Conservation (phyloP, 1,139 yeast genomes). For the Kodamaea anthophila region DNA sequence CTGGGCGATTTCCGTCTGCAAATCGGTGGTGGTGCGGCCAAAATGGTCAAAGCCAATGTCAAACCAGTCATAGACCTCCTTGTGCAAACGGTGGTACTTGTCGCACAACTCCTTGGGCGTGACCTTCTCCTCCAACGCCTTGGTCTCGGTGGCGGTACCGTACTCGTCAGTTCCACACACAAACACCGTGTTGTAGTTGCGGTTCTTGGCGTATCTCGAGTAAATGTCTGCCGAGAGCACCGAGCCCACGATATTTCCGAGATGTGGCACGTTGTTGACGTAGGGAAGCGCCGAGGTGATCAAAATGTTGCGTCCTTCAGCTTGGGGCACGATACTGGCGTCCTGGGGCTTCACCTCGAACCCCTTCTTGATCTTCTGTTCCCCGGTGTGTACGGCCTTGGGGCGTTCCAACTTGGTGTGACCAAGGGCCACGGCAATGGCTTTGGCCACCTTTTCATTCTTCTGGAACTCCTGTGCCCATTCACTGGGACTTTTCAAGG, state of each 20-base stretch:
- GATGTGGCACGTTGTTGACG: conserved; percentile 95
- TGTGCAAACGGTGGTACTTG: conserved; percentile 81
- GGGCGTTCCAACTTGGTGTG: conserved; percentile 39
- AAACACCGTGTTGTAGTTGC: conserved; percentile 81
- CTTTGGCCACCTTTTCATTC: conserved; percentile 30
- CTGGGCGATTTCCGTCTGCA: conserved; percentile 94
- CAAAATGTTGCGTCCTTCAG: conserved; percentile 69
- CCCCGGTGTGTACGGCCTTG: conserved; percentile 55
- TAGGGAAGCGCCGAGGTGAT: conserved; percentile 96
- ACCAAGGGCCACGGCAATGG: conserved; percentile 31
- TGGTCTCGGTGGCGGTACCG: conserved; percentile 99
- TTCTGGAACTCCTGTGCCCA: conserved; percentile 43
- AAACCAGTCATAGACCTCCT: conserved; percentile 93
- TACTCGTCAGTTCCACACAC: conserved; percentile 98
- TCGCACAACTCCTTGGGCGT: conserved; percentile 86
- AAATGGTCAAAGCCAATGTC: conserved; percentile 90
- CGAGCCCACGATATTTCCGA: conserved; percentile 94
- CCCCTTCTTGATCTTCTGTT: conserved; percentile 38
- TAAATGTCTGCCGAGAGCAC: conserved; percentile 93
- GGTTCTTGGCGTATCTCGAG: conserved; percentile 82
- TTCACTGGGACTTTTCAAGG: conserved; percentile 16
- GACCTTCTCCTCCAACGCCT: conserved; percentile 89
- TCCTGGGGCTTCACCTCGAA: conserved; percentile 32
- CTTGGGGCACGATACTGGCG: conserved; percentile 47
- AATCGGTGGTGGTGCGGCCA: conserved; percentile 90